A percentile compares a stretch with the other conserved stretches of the same genome.
These are phyloP conservation scores for Cytidiella melzeri DNA, from an alignment of 768 basidiomycete genomes.

Conservation along the genomic window DNA sequence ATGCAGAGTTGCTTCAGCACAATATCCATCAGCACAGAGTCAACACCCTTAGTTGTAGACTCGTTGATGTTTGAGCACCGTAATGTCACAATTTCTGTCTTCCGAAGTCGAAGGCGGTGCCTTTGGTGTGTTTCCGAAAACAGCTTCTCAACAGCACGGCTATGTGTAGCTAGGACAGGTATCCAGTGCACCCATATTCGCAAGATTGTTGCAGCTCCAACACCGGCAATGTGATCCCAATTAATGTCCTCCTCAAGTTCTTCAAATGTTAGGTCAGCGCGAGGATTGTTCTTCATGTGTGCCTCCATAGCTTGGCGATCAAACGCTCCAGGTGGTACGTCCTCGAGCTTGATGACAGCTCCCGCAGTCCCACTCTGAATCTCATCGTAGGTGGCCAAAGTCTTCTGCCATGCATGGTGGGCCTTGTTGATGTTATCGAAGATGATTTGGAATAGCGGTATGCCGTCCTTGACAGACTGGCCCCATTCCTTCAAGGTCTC, in stretches of 20 bases:
- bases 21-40: neutral
- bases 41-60: neutral
- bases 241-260: neutral
- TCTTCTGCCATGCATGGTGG: neutral
- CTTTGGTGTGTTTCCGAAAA: neutral
- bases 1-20: neutral
- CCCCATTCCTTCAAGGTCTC: neutral
- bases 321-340: conserved; percentile 3
- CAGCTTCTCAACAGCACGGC: neutral
- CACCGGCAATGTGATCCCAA: neutral
- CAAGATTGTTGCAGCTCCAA: neutral
- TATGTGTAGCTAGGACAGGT: neutral
- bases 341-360: conserved; percentile 1
- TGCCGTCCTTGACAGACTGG: neutral
- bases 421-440: conserved; percentile 6
- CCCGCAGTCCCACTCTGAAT: conserved; percentile 2
- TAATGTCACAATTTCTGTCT: no score
- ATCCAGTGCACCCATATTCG: neutral
- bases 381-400: neutral
- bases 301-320: neutral
- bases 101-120: neutral
- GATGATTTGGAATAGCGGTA: neutral
- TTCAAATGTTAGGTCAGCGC: no score
- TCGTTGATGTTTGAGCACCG: neutral
- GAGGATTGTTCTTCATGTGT: neutral